Conservation (phyloP, 441 rosid species). For the Eruca vesicaria region DNA sequence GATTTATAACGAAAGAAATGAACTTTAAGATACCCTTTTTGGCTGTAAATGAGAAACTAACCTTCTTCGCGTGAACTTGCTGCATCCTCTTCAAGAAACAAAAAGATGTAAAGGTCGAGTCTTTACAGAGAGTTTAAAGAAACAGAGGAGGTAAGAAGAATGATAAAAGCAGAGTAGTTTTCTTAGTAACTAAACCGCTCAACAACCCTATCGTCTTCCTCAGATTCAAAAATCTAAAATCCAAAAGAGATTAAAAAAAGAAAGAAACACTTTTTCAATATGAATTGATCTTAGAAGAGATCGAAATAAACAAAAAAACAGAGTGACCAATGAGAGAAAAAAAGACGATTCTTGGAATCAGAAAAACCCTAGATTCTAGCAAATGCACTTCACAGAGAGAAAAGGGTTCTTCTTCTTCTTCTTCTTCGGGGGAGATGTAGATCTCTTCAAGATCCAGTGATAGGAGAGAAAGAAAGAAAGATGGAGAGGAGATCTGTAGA, state of each 20-base stretch:
- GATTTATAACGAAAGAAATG: neutral
- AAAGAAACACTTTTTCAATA: neutral
- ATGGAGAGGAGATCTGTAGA: neutral
- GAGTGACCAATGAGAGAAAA: conserved; percentile 3
- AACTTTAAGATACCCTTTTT: neutral
- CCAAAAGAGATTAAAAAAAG: neutral
- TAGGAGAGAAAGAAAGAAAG: conserved; percentile 8
- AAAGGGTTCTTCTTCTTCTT: neutral
- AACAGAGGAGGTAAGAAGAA: no score
- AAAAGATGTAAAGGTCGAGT: conserved; percentile 11
- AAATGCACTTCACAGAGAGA: neutral
- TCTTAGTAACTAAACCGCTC: conserved; percentile 27
- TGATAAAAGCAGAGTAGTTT: neutral
- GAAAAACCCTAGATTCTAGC: conserved; percentile 24
- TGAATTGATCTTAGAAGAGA: conserved; percentile 16
- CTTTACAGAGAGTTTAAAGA: neutral
- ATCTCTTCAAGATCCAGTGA: conserved; percentile 19
- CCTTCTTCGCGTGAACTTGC: conserved; percentile 65
- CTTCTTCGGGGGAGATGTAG: neutral
- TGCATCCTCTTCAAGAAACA: conserved; percentile 45
- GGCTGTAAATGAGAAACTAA: conserved; percentile 17
- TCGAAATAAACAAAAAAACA: neutral
- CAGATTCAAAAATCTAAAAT: neutral
- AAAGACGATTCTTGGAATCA: conserved; percentile 17
- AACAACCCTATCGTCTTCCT: conserved; percentile 29